Base-by-base conservation (phyloP, 2,329 filamentous ascomycete species). In the Trichoderma semiorbis region DNA sequence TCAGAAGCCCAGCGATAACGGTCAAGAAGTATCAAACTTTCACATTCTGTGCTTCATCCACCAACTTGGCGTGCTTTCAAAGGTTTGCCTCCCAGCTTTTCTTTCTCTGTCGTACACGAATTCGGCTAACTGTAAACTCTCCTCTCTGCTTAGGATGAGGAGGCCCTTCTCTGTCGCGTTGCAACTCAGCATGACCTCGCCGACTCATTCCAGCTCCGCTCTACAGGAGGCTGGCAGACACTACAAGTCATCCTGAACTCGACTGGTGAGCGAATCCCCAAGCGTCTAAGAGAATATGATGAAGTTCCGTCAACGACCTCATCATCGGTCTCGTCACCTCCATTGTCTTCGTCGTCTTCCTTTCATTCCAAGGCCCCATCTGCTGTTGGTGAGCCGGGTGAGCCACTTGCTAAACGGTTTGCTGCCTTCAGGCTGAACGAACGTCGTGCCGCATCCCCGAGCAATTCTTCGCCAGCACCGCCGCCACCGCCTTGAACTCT, bases 221-320 rank as follows among this genome's bases (percentile, higher is more conserved):
- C 94, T 77, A 95, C 92, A 77, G 88, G 92, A 79, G 96, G 96
- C 79, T 99, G 96, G 96, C 93, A 95, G 82, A 98, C 94, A 72
- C 87, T 99, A 79, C 88, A 95, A 83, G 92, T 93, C 82, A 97
- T 99, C 81, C 89, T 98, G 84, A 90, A 96, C 90, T 93, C 94
- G 90, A 94, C 93, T 88, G 94, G 95, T 97, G 95, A 97, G 93
- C 92, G 92, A 90, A 90, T 92, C 89, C 91, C 91, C 83, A 97
- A 96, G 88, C 92, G 89, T 80, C 82, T 80, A 79, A 84, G 83
- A 78, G 80, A 81, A 76, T 78, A 79, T 78, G 80, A 80, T 79
- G 82, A 75, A 75, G 76, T 75, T 76, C 74, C 75, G 76, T 74
- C 76, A 72, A 74, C 75, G 64, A 73, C 74, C 36, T 50, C 64